Conservation (phyloP, 164 flowering plant genomes). For the Santalum album region DNA sequence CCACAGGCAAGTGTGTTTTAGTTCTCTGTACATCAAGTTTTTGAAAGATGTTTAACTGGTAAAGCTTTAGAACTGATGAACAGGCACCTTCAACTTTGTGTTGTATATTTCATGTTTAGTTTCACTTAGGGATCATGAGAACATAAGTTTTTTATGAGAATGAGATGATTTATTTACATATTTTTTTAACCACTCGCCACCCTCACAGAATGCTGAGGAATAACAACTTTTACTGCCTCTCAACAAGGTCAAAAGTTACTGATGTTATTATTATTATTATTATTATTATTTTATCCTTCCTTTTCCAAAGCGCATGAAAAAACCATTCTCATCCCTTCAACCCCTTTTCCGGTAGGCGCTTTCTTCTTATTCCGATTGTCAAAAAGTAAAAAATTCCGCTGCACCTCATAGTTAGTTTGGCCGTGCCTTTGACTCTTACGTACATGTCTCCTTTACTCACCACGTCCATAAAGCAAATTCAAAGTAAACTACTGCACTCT, state of each 20-base stretch:
- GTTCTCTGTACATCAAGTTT: too few species aligned
- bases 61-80: too few species aligned
- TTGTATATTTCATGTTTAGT: too few species aligned
- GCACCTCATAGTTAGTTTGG: constrained; percentile 1
- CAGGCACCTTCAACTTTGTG: too few species aligned
- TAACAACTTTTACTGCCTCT: background rate
- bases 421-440: background rate
- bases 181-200: too few species aligned
- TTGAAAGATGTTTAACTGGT: too few species aligned
- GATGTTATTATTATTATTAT: constrained; percentile 1
- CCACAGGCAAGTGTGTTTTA: constrained; percentile 52
- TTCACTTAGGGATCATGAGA: too few species aligned
- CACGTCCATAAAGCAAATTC: background rate
- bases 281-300: background rate
- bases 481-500: too few species aligned
- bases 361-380: constrained; percentile 8
- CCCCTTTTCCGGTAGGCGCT: constrained; percentile 7
- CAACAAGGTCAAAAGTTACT: constrained; percentile 13
- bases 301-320: background rate
- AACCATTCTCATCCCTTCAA: constrained; percentile 6
- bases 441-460: constrained; percentile 10
- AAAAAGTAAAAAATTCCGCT: constrained; percentile 24
- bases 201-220: too few species aligned
- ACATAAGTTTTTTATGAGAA: too few species aligned
- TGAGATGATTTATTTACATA: too few species aligned